phyloP scores from a whole-genome alignment of 495 filamentous ascomycete species.

The Hypoxylon lienhwacheense region DNA sequence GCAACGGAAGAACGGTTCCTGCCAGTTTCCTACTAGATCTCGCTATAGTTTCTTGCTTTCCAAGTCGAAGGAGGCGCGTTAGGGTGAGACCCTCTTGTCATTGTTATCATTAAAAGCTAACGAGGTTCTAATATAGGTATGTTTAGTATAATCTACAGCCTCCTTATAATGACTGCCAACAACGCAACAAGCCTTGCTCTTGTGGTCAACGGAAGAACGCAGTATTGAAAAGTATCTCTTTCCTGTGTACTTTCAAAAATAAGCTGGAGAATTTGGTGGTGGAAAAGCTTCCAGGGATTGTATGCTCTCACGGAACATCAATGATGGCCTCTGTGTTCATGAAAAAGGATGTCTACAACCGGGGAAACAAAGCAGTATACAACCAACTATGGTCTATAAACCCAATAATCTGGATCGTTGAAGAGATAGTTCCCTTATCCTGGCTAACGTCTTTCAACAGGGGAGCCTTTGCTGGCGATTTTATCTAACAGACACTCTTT shows the following conservation, averaged over 20 bases:
- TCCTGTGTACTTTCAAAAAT: not conserved
- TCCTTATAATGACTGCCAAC: conserved; percentile 31
- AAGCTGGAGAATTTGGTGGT: not conserved
- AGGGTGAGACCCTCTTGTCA: conserved; percentile 10
- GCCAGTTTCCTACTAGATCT: conserved; percentile 34
- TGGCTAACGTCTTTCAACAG: conserved; percentile 3
- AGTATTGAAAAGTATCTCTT: not conserved
- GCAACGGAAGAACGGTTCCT: conserved; percentile 7
- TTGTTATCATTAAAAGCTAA: not conserved
- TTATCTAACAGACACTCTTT: conserved; percentile 11
- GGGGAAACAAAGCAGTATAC: too few relatives aligned
- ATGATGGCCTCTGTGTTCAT: not conserved
- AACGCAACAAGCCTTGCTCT: conserved; percentile 32
- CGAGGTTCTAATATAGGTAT: not conserved
- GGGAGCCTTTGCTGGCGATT: not conserved
- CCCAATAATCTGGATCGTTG: conserved; percentile 4
- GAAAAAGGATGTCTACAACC: too few relatives aligned
- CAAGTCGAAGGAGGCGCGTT: conserved; percentile 33
- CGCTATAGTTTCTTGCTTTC: conserved; percentile 32
- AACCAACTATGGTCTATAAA: too few relatives aligned
- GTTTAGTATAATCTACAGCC: conserved; percentile 31
- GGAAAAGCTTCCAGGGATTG: not conserved
- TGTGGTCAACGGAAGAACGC: conserved; percentile 10
- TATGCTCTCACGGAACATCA: not conserved
- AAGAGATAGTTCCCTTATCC: conserved; percentile 17